Conservation (phyloP, 148 eudicot species). For the Oxyria digyna region DNA sequence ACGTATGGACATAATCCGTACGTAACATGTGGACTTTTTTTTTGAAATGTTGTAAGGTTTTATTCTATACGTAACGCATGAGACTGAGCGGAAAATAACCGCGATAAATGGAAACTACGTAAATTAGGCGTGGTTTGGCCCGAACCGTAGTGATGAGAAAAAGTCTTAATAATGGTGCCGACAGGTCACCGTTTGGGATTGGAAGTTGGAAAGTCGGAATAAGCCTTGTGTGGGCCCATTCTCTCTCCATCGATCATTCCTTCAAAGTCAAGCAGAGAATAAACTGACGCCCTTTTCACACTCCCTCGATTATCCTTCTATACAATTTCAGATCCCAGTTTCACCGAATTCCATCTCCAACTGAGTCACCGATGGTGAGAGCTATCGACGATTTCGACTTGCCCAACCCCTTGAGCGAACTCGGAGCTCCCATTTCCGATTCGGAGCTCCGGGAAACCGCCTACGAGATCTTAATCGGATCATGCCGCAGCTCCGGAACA, state of each 20-base stretch:
- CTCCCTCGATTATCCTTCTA: not conserved
- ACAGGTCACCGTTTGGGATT: too few species aligned
- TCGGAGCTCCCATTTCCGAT: constrained; percentile 27
- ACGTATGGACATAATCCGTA: too few species aligned
- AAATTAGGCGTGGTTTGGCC: too few species aligned
- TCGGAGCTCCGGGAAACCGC: constrained; percentile 85
- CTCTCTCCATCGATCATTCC: constrained; percentile 15
- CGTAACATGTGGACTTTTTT: too few species aligned
- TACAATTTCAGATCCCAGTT: not conserved
- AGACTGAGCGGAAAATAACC: too few species aligned
- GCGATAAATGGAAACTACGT: too few species aligned
- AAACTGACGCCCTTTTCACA: constrained; percentile 13
- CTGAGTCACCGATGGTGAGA: constrained; percentile 11
- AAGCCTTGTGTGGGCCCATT: not conserved
- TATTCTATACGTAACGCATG: too few species aligned
- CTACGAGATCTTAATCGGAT: constrained; percentile 67
- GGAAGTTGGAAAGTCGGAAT: not conserved
- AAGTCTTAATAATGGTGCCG: too few species aligned
- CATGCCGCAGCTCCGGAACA: constrained; percentile 65
- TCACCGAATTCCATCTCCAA: not conserved
- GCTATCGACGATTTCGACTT: constrained; percentile 11
- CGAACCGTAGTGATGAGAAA: too few species aligned
- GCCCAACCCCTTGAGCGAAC: constrained; percentile 39
- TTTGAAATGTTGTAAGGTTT: too few species aligned
- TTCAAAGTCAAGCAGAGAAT: constrained; percentile 43